Evolutionary conservation across 2,329 filamentous ascomycete species (phyloP).

Genomic region (Biscogniauxia marginata): DNA sequence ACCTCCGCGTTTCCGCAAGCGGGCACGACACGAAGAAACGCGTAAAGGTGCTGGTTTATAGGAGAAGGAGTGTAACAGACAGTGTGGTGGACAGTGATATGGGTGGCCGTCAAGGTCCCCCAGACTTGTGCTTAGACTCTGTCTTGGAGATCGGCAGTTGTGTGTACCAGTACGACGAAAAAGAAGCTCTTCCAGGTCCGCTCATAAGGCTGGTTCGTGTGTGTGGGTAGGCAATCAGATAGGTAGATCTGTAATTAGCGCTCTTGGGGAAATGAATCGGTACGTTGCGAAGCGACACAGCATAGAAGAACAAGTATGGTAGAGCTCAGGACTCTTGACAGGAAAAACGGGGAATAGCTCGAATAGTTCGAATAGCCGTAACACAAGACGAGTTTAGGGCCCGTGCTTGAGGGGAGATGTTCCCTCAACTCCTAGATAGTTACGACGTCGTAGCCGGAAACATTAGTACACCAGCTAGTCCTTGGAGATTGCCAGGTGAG

Average conservation of each 20-base stretch:
- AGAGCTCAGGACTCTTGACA: too few relatives aligned
- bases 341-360: too few relatives aligned
- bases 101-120: constrained; percentile 1
- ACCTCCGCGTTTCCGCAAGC: too few relatives aligned
- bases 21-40: background rate
- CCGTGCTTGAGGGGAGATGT: too few relatives aligned
- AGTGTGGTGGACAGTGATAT: constrained; percentile 7
- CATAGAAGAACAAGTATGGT: too few relatives aligned
- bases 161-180: background rate
- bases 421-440: too few relatives aligned
- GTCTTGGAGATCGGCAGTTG: constrained; percentile 5
- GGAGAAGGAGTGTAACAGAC: background rate
- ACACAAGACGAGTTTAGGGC: too few relatives aligned
- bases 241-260: background rate
- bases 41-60: background rate
- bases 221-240: constrained; percentile 1
- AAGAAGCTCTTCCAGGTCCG: constrained; percentile 1
- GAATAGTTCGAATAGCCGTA: too few relatives aligned
- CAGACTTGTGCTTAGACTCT: constrained; percentile 2
- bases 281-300: too few relatives aligned
- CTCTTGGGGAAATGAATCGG: background rate
- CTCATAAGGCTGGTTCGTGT: constrained; percentile 5
- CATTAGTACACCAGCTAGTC: too few relatives aligned
- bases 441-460: too few relatives aligned
- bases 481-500: too few relatives aligned